phyloP scores from a whole-genome alignment of 306 rosid genomes.

The Trifolium repens region DNA sequence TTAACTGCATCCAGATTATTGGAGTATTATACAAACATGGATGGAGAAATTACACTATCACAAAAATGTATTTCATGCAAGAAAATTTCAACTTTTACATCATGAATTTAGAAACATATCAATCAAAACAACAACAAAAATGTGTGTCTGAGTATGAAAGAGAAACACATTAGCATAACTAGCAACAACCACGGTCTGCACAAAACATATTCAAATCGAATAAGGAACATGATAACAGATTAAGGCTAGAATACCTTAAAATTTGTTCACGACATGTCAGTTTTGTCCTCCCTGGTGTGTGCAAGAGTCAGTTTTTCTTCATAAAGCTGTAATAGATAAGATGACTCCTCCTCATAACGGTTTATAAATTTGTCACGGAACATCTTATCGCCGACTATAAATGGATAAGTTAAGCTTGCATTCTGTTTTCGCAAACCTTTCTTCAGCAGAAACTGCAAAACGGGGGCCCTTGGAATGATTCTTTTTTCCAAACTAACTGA shows the following conservation, averaged over 20 bases:
- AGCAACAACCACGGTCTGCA: neutral
- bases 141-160: neutral
- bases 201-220: neutral
- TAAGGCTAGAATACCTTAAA: neutral
- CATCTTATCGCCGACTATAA: too few species aligned
- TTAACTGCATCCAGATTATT: neutral
- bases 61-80: neutral
- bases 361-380: neutral
- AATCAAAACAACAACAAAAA: conserved; percentile 7
- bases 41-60: neutral
- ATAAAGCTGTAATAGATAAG: neutral
- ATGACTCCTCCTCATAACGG: neutral
- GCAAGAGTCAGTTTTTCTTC: neutral
- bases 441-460: too few species aligned
- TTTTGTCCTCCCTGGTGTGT: neutral
- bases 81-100: neutral
- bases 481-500: conserved; percentile 52
- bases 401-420: too few species aligned
- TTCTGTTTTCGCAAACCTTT: too few species aligned
- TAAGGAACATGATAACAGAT: neutral
- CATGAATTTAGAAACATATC: neutral
- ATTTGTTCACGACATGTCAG: neutral
- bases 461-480: neutral
- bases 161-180: neutral
- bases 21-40: neutral